phyloP scores from a whole-genome alignment of 805 yeast species.

The Metschnikowia cerradonensis region DNA sequence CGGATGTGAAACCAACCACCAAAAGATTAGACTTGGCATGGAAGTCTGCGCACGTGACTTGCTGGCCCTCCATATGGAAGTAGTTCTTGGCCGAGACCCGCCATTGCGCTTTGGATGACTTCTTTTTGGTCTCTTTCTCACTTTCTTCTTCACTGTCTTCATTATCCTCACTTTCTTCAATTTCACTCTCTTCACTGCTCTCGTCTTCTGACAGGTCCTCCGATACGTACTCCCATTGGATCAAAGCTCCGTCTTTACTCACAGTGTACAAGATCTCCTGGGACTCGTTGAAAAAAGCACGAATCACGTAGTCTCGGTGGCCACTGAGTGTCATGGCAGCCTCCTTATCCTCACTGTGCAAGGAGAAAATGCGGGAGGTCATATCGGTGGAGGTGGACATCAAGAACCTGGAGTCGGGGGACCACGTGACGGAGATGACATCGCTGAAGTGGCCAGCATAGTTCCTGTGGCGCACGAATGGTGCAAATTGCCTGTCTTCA shows the following conservation, averaged over 20 bases:
- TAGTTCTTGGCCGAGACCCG: constrained; percentile 73
- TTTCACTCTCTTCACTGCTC: constrained; percentile 31
- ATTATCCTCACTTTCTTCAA: constrained; percentile 4
- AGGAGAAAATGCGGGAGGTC: constrained; percentile 80
- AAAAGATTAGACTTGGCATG: constrained; percentile 67
- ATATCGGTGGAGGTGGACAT: constrained; percentile 85
- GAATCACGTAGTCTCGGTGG: constrained; percentile 82
- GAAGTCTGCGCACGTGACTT: constrained; percentile 78
- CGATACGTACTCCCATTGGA: constrained; percentile 80
- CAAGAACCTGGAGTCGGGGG: constrained; percentile 83
- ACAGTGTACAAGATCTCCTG: constrained; percentile 91
- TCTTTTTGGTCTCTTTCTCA: not conserved
- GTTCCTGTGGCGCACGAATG: constrained; percentile 84
- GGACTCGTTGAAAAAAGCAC: constrained; percentile 80
- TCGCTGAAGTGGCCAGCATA: constrained; percentile 93
- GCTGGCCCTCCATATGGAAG: constrained; percentile 60
- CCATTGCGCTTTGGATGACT: constrained; percentile 45
- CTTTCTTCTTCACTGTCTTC: constrained; percentile 12
- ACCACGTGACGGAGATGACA: constrained; percentile 78
- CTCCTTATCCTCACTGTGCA: constrained; percentile 57
- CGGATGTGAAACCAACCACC: constrained; percentile 86
- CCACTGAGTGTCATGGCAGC: constrained; percentile 89
- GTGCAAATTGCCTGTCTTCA: constrained; percentile 92
- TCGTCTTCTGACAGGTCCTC: constrained; percentile 41
- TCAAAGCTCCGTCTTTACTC: constrained; percentile 91